These are phyloP conservation scores for Coniosporium uncinatum DNA, from an alignment of 2,329 filamentous ascomycete species.

Conservation along the genomic window DNA sequence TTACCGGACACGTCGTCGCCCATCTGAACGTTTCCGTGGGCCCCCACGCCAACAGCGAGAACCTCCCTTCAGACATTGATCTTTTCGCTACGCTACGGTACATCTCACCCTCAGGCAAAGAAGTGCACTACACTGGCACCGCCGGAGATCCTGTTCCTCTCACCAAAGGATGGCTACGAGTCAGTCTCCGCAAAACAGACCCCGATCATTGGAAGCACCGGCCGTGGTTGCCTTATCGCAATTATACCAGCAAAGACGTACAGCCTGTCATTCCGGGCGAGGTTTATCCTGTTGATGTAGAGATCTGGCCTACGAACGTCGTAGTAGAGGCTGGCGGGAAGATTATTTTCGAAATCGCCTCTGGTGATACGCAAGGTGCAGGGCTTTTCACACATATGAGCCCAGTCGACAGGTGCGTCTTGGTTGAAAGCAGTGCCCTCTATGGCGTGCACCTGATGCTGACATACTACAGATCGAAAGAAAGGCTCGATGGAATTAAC, in stretches of 20 bases:
- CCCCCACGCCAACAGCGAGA: conserved; percentile 26
- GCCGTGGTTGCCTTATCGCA: conserved; percentile 48
- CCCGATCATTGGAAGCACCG: conserved; percentile 43
- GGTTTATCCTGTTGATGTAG: conserved; percentile 52
- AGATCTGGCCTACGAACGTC: conserved; percentile 7
- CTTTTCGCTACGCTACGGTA: conserved; percentile 57
- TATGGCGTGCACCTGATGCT: not conserved
- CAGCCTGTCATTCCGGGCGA: conserved; percentile 47
- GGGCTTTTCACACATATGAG: conserved; percentile 51
- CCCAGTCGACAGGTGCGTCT: conserved; percentile 37
- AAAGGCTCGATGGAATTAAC: conserved; percentile 41
- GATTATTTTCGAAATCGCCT: conserved; percentile 10
- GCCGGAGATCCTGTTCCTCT: conserved; percentile 58
- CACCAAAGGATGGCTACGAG: conserved; percentile 59
- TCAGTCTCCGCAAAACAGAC: conserved; percentile 49
- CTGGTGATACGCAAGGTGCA: conserved; percentile 53
- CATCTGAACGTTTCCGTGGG: conserved; percentile 56
- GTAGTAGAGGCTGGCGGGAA: conserved; percentile 5
- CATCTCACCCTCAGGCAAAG: conserved; percentile 45
- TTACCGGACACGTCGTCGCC: conserved; percentile 62
- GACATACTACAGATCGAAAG: conserved; percentile 21
- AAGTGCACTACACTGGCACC: conserved; percentile 60
- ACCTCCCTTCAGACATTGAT: conserved; percentile 49
- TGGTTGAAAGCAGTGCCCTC: not conserved
- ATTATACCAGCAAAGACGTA: conserved; percentile 53